A percentile compares a stretch with the other conserved stretches of the same genome.
Evolutionary conservation across 768 basidiomycete genomes (phyloP).

Genomic region (Kwoniella sp.): DNA sequence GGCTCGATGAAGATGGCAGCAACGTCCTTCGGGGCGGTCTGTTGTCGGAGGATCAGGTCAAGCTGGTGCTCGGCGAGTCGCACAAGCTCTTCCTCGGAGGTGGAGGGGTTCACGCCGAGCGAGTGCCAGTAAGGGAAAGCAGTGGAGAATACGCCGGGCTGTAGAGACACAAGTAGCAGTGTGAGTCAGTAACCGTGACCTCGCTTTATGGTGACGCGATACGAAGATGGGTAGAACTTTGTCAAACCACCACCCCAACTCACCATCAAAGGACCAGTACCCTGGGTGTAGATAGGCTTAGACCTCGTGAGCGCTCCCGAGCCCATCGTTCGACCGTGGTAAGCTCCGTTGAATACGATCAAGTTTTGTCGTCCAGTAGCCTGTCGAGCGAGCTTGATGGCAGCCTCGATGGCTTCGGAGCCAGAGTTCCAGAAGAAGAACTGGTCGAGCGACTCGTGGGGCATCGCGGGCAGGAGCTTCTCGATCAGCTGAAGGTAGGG

Average conservation of each 20-base stretch:
- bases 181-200: background rate
- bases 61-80: conserved; percentile 75
- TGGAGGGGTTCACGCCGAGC: conserved; percentile 64
- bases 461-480: conserved; percentile 83
- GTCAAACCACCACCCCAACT: conserved; percentile 59
- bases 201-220: background rate
- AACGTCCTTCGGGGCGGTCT: conserved; percentile 79
- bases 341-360: conserved; percentile 86
- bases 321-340: conserved; percentile 91
- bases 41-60: conserved; percentile 75
- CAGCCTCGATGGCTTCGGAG: conserved; percentile 86
- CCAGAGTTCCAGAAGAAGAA: conserved; percentile 99
- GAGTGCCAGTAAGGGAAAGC: conserved; percentile 96
- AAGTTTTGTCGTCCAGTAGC: conserved; percentile 83
- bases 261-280: conserved; percentile 80
- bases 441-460: conserved; percentile 82
- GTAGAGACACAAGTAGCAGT: background rate
- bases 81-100: conserved; percentile 65
- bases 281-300: conserved; percentile 86
- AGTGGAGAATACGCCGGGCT: conserved; percentile 64
- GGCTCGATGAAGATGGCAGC: conserved; percentile 94
- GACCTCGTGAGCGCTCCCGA: conserved; percentile 91
- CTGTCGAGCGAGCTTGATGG: conserved; percentile 80
- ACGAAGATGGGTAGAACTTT: too few species aligned
- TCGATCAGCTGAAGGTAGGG: conserved; percentile 87